Conservation (phyloP, 805 yeast genomes). For the Suhomyces sp. region DNA sequence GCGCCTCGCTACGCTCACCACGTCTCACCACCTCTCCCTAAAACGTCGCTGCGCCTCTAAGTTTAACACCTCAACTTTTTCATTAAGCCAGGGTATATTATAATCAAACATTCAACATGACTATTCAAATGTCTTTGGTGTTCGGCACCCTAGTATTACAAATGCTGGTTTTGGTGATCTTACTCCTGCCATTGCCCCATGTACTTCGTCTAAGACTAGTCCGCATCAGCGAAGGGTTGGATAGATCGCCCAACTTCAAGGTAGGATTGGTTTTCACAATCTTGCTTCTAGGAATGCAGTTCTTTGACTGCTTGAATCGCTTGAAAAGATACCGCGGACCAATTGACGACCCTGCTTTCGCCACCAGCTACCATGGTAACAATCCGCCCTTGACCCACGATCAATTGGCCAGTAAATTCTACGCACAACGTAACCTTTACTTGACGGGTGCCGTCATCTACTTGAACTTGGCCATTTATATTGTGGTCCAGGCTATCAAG, state of each 20-base stretch:
- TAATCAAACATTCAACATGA: constrained; percentile 27
- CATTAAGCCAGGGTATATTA: background rate
- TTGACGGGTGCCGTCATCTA: constrained; percentile 62
- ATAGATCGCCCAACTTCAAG: constrained; percentile 38
- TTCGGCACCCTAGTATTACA: constrained; percentile 51
- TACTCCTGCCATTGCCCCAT: constrained; percentile 57
- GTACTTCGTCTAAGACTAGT: constrained; percentile 44
- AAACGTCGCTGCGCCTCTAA: background rate
- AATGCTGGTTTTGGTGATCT: constrained; percentile 45
- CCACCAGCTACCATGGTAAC: constrained; percentile 5
- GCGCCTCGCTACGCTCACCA: background rate
- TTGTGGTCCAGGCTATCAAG: constrained; percentile 50
- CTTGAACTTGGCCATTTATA: constrained; percentile 51
- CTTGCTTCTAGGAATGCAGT: constrained; percentile 46
- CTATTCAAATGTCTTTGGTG: constrained; percentile 44
- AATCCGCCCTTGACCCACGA: constrained; percentile 39
- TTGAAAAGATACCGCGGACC: constrained; percentile 22
- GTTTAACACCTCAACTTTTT: background rate
- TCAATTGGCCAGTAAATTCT: constrained; percentile 56
- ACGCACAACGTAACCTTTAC: constrained; percentile 61
- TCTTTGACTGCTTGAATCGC: constrained; percentile 53
- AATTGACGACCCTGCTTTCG: constrained; percentile 19
- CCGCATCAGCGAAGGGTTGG: constrained; percentile 30
- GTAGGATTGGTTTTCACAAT: constrained; percentile 44
- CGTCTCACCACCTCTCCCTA: background rate